These are phyloP conservation scores for Hemileccinum rubropunctum DNA, from an alignment of 768 basidiomycete species.

Conservation along the genomic window DNA sequence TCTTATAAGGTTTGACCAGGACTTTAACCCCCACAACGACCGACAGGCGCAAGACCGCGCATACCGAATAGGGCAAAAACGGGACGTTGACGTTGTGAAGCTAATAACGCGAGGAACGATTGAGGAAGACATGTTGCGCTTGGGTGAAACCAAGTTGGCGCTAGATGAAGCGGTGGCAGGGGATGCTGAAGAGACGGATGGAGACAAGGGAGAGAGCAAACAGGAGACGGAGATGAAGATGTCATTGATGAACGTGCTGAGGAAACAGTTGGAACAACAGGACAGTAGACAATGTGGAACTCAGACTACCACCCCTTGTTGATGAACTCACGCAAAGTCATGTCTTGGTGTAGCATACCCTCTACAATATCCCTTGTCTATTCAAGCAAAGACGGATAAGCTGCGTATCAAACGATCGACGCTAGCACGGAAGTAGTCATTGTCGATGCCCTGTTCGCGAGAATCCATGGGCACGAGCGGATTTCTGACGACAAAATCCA, in stretches of 20 bases:
- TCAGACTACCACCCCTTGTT: not conserved
- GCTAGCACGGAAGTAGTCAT: slow-evolving; percentile 83
- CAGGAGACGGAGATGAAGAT: slow-evolving; percentile 83
- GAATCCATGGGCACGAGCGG: slow-evolving; percentile 86
- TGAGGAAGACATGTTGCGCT: slow-evolving; percentile 92
- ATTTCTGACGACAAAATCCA: slow-evolving; percentile 92
- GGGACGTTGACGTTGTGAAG: slow-evolving; percentile 92
- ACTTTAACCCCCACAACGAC: slow-evolving; percentile 98
- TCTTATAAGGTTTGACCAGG: slow-evolving; percentile 83
- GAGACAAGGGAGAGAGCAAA: slow-evolving; percentile 56
- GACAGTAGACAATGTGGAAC: slow-evolving; percentile 26
- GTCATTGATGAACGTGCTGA: slow-evolving; percentile 78
- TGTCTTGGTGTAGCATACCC: slow-evolving; percentile 20
- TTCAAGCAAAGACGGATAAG: slow-evolving; percentile 42
- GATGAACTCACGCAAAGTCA: slow-evolving; percentile 10
- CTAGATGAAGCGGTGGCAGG: slow-evolving; percentile 95
- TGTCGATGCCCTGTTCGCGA: slow-evolving; percentile 81
- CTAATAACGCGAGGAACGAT: slow-evolving; percentile 89
- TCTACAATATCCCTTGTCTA: not conserved
- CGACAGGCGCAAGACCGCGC: slow-evolving; percentile 96
- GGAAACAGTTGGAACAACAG: slow-evolving; percentile 75
- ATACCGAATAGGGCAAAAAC: slow-evolving; percentile 94
- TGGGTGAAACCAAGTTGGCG: slow-evolving; percentile 88
- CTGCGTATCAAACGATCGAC: slow-evolving; percentile 75
- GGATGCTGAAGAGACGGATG: slow-evolving; percentile 52